phyloP scores from a whole-genome alignment of 495 filamentous ascomycete species.

The Daldinia caldariorum region DNA sequence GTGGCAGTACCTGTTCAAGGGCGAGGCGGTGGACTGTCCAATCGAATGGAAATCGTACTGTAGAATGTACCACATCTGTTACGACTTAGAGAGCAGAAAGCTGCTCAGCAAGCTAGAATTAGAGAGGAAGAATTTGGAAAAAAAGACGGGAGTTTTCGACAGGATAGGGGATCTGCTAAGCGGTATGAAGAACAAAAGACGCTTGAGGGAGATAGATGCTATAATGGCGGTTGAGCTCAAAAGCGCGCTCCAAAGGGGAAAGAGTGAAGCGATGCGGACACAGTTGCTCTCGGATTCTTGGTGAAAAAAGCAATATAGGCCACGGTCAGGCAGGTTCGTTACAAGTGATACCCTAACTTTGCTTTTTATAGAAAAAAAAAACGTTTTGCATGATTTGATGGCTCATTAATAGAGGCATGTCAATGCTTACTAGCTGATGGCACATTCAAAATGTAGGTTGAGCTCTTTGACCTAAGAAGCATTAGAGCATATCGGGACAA shows the following conservation, averaged over 20 bases:
- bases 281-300: conserved; percentile 35
- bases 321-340: conserved; percentile 21
- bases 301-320: conserved; percentile 15
- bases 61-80: conserved; percentile 50
- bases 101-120: conserved; percentile 29
- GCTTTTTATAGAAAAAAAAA: neutral
- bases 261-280: conserved; percentile 26
- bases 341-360: conserved; percentile 38
- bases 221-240: conserved; percentile 33
- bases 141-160: conserved; percentile 20
- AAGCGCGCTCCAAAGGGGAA: conserved; percentile 35
- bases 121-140: conserved; percentile 29
- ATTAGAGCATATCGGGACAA: neutral
- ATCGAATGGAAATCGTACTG: conserved; percentile 57
- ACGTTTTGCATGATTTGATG: neutral
- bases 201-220: conserved; percentile 39
- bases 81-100: conserved; percentile 33
- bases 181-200: conserved; percentile 24
- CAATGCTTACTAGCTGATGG: neutral
- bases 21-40: conserved; percentile 67
- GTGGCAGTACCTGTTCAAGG: conserved; percentile 77
- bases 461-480: neutral
- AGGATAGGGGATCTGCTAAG: conserved; percentile 23
- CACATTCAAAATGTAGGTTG: neutral
- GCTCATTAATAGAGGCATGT: neutral